phyloP scores from a whole-genome alignment of 208 protist species.

The Balamuthia mandrillaris region DNA sequence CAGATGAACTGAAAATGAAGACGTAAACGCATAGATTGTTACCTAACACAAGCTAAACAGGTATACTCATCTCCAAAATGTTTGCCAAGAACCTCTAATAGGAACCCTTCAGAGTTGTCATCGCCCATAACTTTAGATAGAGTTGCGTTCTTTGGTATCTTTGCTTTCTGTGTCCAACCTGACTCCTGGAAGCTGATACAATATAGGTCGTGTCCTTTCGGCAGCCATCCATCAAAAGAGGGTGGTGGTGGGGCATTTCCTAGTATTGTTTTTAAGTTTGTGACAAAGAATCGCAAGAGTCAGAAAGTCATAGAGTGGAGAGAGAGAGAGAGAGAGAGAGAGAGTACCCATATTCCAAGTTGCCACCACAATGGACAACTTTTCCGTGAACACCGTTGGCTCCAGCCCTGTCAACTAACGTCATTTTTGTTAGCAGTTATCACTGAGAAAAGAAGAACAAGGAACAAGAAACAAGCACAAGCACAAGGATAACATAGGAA shows the following conservation, averaged over 20 bases:
- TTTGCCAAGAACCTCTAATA: constrained; percentile 4
- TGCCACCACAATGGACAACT: no score
- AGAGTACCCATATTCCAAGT: no score
- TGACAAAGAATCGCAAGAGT: no score
- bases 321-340: neutral
- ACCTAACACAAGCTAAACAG: neutral
- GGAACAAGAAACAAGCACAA: no score
- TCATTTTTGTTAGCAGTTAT: no score
- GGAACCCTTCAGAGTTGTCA: neutral
- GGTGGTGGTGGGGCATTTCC: constrained; percentile 15
- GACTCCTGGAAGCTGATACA: constrained; percentile 38
- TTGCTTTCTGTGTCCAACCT: neutral
- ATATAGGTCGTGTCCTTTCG: constrained; percentile 29
- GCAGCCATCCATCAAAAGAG: constrained; percentile 23
- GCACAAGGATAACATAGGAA: no score
- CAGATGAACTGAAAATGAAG: neutral
- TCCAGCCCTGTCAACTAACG: no score
- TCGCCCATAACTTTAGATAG: neutral
- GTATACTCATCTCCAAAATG: neutral
- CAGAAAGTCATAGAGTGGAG: neutral
- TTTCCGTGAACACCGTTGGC: no score
- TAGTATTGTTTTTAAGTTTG: neutral
- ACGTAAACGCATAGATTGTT: neutral
- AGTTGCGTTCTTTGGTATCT: neutral
- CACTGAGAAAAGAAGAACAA: no score